Evolutionary conservation across 371 early-diverging fungal genomes (phyloP).

Genomic region (Mucor plumbeus): DNA sequence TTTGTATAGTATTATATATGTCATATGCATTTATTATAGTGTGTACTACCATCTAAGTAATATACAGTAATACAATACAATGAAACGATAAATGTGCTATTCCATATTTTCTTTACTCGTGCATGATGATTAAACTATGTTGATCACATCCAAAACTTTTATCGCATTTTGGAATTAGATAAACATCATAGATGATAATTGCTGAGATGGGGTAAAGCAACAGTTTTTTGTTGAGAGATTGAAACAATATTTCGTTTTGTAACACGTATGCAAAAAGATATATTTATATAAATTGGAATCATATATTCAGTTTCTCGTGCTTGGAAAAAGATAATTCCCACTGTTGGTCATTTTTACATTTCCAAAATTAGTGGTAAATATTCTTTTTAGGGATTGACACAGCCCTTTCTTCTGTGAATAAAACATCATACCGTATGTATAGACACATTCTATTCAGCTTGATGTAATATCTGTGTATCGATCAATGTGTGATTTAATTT

Average conservation of each 20-base stretch:
- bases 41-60: neutral
- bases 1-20: neutral
- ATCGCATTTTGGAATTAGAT: neutral
- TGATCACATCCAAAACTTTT: neutral
- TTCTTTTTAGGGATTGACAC: neutral
- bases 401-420: neutral
- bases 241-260: neutral
- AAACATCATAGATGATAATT: neutral
- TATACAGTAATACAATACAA: too few relatives aligned
- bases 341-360: constrained; percentile 2
- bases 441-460: too few relatives aligned
- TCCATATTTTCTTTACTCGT: neutral
- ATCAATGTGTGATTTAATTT: too few relatives aligned
- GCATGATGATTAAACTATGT: neutral
- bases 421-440: too few relatives aligned
- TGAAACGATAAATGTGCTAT: too few relatives aligned
- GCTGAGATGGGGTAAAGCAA: neutral
- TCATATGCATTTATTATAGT: neutral
- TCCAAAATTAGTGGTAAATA: neutral
- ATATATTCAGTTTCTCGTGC: neutral
- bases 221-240: neutral
- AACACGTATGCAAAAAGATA: neutral
- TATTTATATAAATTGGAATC: neutral
- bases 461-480: too few relatives aligned
- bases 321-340: neutral